Evolutionary conservation across 768 basidiomycete genomes (phyloP), one percentile per base, ranked within the genome.

Genomic region (Hebeloma cylindrosporum): DNA sequence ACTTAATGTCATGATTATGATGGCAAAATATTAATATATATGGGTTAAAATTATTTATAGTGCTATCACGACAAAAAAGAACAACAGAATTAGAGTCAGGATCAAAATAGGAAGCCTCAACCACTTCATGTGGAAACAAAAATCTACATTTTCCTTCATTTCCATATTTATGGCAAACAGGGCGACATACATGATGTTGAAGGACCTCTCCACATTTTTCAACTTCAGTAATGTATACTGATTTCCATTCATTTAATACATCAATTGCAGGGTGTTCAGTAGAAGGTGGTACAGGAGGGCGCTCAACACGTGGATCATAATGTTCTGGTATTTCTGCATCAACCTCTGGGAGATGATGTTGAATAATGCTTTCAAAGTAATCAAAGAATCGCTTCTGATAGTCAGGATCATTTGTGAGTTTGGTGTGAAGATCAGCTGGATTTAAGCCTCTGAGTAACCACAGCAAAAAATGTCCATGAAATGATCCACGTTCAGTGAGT

Each of bases 1-100:
- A 66, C 23, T 67, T 63, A 1, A 67, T 41, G 17, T 69, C 59
- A 49, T 70, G 63, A 41, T 67, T 69, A 35, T 69, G 69, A 0
- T 60, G 10, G 18, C 60, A 62, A 46, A 58, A 66, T 0, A 69
- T 59, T 3, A 69, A 53, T 3, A 71, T 54, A 20, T 61, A 56
- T 0, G 57, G 66, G 45, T 68, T 68, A 33, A 54, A 59, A 35
- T 59, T 67, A 41, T 67, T 70, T 0, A 70, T 44, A 22, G 34
- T 59, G 0, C 41, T 37, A 53, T 71, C 65, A 3, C 22, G 18
- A 45, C 63, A 64, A 7, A 57, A 10, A 2, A 69, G 38, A 26
- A 58, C 36, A 3, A 70, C 42, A 3, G 69, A 62, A 21, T 69
- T 66, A 0, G 55, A 61, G 1, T 60, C 51, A 5, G 43, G 10